A percentile compares a stretch with the other conserved stretches of the same genome.
Conservation (phyloP, 2,329 filamentous ascomycete genomes). For the Botrytis cinerea region DNA sequence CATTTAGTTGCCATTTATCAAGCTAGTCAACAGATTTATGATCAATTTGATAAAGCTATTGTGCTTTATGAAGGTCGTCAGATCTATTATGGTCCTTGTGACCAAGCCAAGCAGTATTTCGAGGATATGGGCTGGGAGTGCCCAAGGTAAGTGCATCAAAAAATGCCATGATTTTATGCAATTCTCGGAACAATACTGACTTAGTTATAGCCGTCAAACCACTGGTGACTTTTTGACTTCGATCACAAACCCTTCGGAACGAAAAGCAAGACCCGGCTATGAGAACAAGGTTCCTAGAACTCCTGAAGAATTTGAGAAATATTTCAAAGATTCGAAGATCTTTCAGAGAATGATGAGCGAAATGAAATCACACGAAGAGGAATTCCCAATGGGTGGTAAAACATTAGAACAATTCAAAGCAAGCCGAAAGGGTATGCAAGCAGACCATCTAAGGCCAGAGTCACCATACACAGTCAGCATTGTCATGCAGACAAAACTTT, state of each 20-base stretch:
- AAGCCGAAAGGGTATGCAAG: conserved; percentile 43
- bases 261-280: conserved; percentile 57
- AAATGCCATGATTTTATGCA: not conserved
- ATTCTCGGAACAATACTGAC: not conserved
- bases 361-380: conserved; percentile 54
- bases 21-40: conserved; percentile 68
- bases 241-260: conserved; percentile 64
- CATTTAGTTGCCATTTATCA: conserved; percentile 73
- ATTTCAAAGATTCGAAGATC: conserved; percentile 51
- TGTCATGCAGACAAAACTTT: conserved; percentile 73
- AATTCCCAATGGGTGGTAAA: conserved; percentile 42
- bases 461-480: conserved; percentile 86
- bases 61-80: conserved; percentile 69
- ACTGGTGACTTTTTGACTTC: conserved; percentile 73
- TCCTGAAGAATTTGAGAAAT: conserved; percentile 55
- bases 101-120: conserved; percentile 69
- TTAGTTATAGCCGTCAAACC: conserved; percentile 46
- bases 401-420: conserved; percentile 45
- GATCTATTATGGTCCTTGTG: conserved; percentile 69
- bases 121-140: conserved; percentile 69
- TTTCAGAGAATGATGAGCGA: conserved; percentile 49
- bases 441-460: conserved; percentile 60
- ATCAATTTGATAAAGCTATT: conserved; percentile 69
- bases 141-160: conserved; percentile 45
- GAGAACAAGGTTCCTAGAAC: conserved; percentile 59